A percentile compares a stretch with the other conserved stretches of the same genome.
Evolutionary conservation across 2,329 filamentous ascomycete genomes (phyloP).

Genomic region (Immersiporthe knoxdaviesiana): DNA sequence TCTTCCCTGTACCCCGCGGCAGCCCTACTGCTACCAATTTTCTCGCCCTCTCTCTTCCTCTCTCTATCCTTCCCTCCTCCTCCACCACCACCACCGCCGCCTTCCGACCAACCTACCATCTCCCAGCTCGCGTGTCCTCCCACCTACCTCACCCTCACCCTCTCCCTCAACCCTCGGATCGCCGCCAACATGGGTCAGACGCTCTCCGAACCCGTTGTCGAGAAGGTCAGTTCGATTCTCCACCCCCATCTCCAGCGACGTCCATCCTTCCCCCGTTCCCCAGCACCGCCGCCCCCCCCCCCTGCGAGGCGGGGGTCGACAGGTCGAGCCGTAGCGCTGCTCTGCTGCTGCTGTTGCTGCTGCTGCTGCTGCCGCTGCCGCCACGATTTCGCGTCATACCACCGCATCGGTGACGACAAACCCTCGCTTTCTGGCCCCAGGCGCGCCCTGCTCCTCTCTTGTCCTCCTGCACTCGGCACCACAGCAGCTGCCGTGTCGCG

Average conservation of each 20-base stretch:
- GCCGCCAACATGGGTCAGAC: slow-evolving; percentile 87
- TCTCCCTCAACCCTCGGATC: slow-evolving; percentile 5
- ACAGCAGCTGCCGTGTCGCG: neutral
- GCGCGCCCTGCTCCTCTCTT: neutral
- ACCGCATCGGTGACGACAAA: slow-evolving; percentile 6
- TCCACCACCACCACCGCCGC: neutral
- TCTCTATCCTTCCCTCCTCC: neutral
- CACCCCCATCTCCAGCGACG: slow-evolving; percentile 15
- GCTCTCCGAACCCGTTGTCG: slow-evolving; percentile 96
- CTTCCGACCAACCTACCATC: neutral
- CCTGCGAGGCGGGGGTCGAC: slow-evolving; percentile 4
- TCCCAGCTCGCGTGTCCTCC: neutral
- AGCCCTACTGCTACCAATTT: slow-evolving; percentile 23
- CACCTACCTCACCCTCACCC: neutral
- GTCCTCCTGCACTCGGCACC: neutral
- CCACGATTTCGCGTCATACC: slow-evolving; percentile 4
- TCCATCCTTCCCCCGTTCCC: neutral
- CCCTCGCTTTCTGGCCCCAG: neutral
- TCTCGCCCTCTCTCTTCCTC: neutral
- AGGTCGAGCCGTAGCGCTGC: neutral
- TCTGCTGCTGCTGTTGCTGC: no score
- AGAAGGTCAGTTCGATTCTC: slow-evolving; percentile 78
- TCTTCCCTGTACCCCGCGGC: slow-evolving; percentile 29
- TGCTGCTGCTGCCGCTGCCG: neutral
- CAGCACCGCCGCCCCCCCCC: neutral